Conservation (phyloP, 1,139 yeast species). For the Geotrichum fermentans region DNA sequence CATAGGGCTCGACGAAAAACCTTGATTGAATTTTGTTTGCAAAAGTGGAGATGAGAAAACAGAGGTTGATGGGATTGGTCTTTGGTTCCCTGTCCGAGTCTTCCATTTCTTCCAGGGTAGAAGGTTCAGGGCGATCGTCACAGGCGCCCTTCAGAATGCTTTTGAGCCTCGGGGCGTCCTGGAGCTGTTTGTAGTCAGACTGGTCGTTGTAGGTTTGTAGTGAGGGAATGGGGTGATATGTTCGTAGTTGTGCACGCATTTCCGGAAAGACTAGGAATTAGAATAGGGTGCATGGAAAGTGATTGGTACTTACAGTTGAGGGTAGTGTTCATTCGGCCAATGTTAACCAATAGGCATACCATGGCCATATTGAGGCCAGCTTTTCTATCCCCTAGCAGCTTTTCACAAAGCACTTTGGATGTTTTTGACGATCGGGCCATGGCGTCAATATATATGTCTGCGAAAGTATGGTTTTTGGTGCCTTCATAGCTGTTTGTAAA, state of each 20-base stretch:
- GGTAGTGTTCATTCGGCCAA: slow-evolving; percentile 93
- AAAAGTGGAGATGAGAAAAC: slow-evolving; percentile 67
- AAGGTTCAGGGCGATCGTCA: slow-evolving; percentile 52
- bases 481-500: slow-evolving; percentile 57
- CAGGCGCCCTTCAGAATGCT: slow-evolving; percentile 82
- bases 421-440: slow-evolving; percentile 81
- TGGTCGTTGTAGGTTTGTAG: slow-evolving; percentile 57
- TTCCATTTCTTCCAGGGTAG: slow-evolving; percentile 48
- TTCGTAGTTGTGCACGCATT: slow-evolving; percentile 88
- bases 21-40: slow-evolving; percentile 47
- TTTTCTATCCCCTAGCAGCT: slow-evolving; percentile 52
- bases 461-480: slow-evolving; percentile 51
- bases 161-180: slow-evolving; percentile 91
- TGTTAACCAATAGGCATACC: slow-evolving; percentile 81
- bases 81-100: slow-evolving; percentile 48
- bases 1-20: slow-evolving; percentile 38
- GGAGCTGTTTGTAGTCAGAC: slow-evolving; percentile 64
- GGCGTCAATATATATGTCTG: slow-evolving; percentile 79
- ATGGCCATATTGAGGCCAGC: slow-evolving; percentile 76
- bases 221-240: slow-evolving; percentile 90
- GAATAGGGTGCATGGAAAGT: neutral
- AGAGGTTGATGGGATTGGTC: slow-evolving; percentile 62
- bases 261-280: slow-evolving; percentile 85
- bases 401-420: slow-evolving; percentile 74
- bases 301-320: slow-evolving; percentile 22